Base-by-base conservation (phyloP, 2,329 filamentous ascomycete species). In the Botrytis fragariae region DNA sequence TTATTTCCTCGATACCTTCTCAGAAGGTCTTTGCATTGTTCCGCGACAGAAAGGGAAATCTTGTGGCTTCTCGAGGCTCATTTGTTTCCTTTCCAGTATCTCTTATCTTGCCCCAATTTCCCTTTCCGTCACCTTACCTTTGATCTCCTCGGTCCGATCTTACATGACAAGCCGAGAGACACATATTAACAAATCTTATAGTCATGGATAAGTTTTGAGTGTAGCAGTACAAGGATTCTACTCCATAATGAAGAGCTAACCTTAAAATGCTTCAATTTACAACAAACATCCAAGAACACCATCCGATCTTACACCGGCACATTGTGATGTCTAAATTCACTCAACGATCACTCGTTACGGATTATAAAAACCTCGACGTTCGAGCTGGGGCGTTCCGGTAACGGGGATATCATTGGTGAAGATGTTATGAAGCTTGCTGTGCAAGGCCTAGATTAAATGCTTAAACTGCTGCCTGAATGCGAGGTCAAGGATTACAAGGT, bases 401-500 rank as follows among this genome's bases (percentile, higher is more conserved):
- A n/a, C 16, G 42, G 14, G 37, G 20, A 57, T 57, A 32, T 45
- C 35, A 72, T 72, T 72, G 48, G 70, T 44, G 29, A 67, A 45
- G 39, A 18, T 39, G 16, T 20, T 42, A 22, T 59, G 37, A 60
- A 60, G 54, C 20, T 64, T 44, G n/a, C 54, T 35, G 10, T 62
- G 59, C 57, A 61, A 20, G 54, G 39, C 68, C 68, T 64, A 37
- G 61, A 63, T 62, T 71, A 25, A 67, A 67, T 54, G 48, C 37
- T 72, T 72, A 72, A 69, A 68, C 71, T 72, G 71, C 62, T 72
- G 71, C 71, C 71, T 72, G 71, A 72, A 68, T 57, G 62, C 71
- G 45, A 68, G 71, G 62, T 39, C 71, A 60, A 67, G 71, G 62
- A 35, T 67, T 67, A 57, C 70, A 59, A 71, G 35, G 45, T 54